A percentile compares a stretch with the other conserved stretches of the same genome.
Evolutionary conservation across 306 rosid species (phyloP).

Genomic region (Prosopis cineraria): DNA sequence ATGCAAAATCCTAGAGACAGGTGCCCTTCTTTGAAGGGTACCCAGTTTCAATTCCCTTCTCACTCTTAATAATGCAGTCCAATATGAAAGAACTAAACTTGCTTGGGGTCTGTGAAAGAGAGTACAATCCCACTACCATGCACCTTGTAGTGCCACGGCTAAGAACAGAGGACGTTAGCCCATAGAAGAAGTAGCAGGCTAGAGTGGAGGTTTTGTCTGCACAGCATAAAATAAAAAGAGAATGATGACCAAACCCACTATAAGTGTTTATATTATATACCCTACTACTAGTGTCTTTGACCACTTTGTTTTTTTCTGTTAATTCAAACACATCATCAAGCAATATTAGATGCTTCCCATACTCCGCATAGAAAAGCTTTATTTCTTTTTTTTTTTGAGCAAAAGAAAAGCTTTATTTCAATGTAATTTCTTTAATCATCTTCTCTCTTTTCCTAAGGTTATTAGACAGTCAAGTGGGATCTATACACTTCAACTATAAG

Average conservation of each 20-base stretch:
- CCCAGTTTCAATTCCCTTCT: slow-evolving; percentile 24
- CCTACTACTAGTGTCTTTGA: slow-evolving; percentile 22
- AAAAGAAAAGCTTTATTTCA: too few relatives aligned
- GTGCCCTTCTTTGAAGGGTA: background rate
- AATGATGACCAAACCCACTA: slow-evolving; percentile 51
- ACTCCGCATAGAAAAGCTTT: too few relatives aligned
- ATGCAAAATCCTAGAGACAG: slow-evolving; percentile 4
- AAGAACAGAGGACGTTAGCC: slow-evolving; percentile 18
- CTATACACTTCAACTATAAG: background rate
- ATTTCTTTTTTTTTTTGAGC: too few relatives aligned
- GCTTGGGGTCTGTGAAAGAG: slow-evolving; percentile 5
- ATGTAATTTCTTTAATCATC: background rate
- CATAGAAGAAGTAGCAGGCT: background rate
- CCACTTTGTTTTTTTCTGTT: background rate
- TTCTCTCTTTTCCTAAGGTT: background rate
- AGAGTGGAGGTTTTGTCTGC: slow-evolving; percentile 38
- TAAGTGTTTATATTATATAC: slow-evolving; percentile 32
- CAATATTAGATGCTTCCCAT: slow-evolving; percentile 27
- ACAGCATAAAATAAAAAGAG: slow-evolving; percentile 17
- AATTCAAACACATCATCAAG: background rate
- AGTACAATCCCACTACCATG: slow-evolving; percentile 28
- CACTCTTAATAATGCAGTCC: slow-evolving; percentile 34
- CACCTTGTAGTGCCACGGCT: slow-evolving; percentile 17
- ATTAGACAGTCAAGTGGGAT: background rate
- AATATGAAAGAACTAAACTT: slow-evolving; percentile 25